phyloP scores from a whole-genome alignment of 1,284 basidiomycete species.

The Ustilago bromivora region DNA sequence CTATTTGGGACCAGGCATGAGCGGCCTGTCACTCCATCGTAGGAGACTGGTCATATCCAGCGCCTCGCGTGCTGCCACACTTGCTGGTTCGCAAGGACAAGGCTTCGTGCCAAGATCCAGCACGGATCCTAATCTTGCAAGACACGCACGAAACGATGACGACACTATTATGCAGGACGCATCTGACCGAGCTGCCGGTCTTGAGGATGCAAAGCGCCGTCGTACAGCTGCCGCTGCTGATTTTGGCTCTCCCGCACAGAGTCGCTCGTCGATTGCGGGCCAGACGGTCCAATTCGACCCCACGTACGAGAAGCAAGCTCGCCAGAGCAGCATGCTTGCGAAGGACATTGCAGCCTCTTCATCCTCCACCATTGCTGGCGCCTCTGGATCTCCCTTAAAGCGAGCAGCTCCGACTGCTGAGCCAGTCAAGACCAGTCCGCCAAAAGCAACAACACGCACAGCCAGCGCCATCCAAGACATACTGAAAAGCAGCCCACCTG shows the following conservation, averaged over 20 bases:
- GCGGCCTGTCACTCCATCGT: slow-evolving; percentile 42
- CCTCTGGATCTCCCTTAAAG: slow-evolving; percentile 26
- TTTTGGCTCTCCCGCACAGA: neutral
- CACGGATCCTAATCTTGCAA: slow-evolving; percentile 41
- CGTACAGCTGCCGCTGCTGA: slow-evolving; percentile 19
- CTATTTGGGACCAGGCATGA: slow-evolving; percentile 53
- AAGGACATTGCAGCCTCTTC: slow-evolving; percentile 26
- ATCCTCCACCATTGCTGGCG: neutral
- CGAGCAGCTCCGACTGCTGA: slow-evolving; percentile 33
- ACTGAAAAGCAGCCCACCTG: slow-evolving; percentile 51
- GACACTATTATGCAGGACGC: slow-evolving; percentile 14
- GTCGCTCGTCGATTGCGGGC: neutral
- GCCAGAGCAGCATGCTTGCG: slow-evolving; percentile 43
- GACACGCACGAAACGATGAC: slow-evolving; percentile 16
- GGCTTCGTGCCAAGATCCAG: slow-evolving; percentile 34
- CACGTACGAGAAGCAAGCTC: slow-evolving; percentile 28
- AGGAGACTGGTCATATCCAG: slow-evolving; percentile 38
- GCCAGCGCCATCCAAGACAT: slow-evolving; percentile 58
- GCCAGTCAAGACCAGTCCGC: slow-evolving; percentile 28
- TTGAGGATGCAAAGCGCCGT: slow-evolving; percentile 45
- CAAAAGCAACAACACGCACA: slow-evolving; percentile 44
- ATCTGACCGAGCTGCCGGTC: slow-evolving; percentile 15
- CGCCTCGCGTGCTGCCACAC: slow-evolving; percentile 30
- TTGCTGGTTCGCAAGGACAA: slow-evolving; percentile 14
- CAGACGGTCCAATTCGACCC: slow-evolving; percentile 39